Evolutionary conservation across 2,329 filamentous ascomycete genomes (phyloP).

Genomic region (Drechslerella dactyloides): DNA sequence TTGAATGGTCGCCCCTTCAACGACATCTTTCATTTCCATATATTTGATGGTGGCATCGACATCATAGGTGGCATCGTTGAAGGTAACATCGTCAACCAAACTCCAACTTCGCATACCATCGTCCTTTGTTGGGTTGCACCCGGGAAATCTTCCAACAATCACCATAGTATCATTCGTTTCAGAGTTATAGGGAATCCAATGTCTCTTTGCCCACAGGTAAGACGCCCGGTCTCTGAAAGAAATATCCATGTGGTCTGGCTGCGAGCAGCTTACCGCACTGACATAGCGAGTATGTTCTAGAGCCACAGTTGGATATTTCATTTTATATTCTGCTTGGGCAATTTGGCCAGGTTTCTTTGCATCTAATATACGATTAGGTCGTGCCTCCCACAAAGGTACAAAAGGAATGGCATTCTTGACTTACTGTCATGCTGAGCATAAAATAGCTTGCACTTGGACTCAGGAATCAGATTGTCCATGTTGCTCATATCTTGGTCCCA

Average conservation of each 20-base stretch:
- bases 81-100: slow-evolving; percentile 38
- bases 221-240: slow-evolving; percentile 22
- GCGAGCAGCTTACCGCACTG: slow-evolving; percentile 29
- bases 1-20: slow-evolving; percentile 25
- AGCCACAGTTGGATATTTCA: slow-evolving; percentile 45
- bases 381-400: background rate
- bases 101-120: slow-evolving; percentile 46
- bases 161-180: slow-evolving; percentile 44
- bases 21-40: slow-evolving; percentile 28
- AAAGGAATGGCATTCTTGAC: background rate
- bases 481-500: slow-evolving; percentile 44
- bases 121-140: slow-evolving; percentile 35
- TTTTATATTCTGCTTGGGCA: slow-evolving; percentile 32
- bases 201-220: slow-evolving; percentile 36
- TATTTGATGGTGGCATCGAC: slow-evolving; percentile 40
- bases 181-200: slow-evolving; percentile 42
- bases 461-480: slow-evolving; percentile 30
- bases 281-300: slow-evolving; percentile 43
- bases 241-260: slow-evolving; percentile 34
- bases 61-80: slow-evolving; percentile 37
- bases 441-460: slow-evolving; percentile 40
- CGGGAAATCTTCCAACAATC: slow-evolving; percentile 37
- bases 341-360: slow-evolving; percentile 31
- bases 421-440: slow-evolving; percentile 47
- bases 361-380: slow-evolving; percentile 9